A percentile compares a stretch with the other conserved stretches of the same genome.
These are phyloP conservation scores for Pigoraptor vietnamica DNA, from an alignment of 78 protist species.

Conservation along the genomic window DNA sequence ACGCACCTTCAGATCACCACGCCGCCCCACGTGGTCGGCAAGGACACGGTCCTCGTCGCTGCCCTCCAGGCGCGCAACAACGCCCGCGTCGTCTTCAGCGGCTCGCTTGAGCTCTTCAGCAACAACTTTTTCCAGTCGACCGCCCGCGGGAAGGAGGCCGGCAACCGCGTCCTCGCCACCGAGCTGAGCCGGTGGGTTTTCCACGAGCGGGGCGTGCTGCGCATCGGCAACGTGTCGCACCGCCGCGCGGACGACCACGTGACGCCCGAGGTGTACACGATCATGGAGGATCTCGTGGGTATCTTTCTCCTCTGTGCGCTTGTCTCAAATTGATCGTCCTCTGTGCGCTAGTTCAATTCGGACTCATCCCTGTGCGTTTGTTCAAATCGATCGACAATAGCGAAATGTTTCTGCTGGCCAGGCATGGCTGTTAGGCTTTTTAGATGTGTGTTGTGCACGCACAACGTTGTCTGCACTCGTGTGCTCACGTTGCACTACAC, in stretches of 20 bases:
- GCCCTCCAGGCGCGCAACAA: conserved; percentile 82
- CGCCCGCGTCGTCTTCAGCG: conserved; percentile 65
- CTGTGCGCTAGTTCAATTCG: too few species aligned
- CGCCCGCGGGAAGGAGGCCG: not conserved
- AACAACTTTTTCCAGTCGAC: conserved; percentile 22
- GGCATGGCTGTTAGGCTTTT: too few species aligned
- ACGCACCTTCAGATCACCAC: not conserved
- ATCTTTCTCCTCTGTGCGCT: not conserved
- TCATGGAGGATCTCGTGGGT: not conserved
- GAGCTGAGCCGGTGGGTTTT: conserved; percentile 50
- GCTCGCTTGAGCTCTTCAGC: conserved; percentile 61
- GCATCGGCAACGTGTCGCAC: not conserved
- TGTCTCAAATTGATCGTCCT: too few species aligned
- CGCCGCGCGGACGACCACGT: not conserved
- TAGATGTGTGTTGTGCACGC: conserved; percentile 1
- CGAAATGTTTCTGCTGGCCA: too few species aligned
- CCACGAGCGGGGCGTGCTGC: conserved; percentile 65
- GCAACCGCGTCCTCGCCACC: conserved; percentile 24
- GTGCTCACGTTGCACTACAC: not conserved
- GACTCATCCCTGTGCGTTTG: too few species aligned
- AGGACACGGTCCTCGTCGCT: conserved; percentile 49
- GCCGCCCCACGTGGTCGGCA: conserved; percentile 30
- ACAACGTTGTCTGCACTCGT: conserved; percentile 1
- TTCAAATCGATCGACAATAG: too few species aligned
- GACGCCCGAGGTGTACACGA: not conserved